Percentiles rank a stretch among this genome's conserved stretches.
These are phyloP conservation scores for Crucihimalaya himalaica DNA, from an alignment of 345 rosid species.

Conservation along the genomic window DNA sequence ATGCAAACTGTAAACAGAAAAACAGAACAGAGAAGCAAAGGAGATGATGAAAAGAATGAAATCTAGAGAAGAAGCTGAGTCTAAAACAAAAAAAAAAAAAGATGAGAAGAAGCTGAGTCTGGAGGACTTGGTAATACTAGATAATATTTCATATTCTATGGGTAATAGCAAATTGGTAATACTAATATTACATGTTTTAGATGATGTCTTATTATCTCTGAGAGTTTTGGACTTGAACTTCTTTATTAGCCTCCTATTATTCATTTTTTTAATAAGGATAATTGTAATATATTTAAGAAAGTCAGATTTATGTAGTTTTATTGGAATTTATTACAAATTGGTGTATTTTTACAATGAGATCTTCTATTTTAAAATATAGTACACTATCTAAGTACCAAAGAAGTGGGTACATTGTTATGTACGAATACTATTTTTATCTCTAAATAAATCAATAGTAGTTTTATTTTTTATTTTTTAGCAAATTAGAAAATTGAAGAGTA, in stretches of 20 bases:
- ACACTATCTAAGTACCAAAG: background rate
- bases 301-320: background rate
- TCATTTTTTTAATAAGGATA: too few relatives aligned
- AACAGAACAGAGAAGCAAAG: constrained; percentile 15
- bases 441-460: background rate
- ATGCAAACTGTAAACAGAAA: background rate
- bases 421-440: background rate
- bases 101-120: too few relatives aligned
- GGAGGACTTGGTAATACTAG: constrained; percentile 11
- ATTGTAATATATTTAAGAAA: background rate
- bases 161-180: too few relatives aligned
- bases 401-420: background rate
- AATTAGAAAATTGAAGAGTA: background rate
- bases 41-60: background rate
- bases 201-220: too few relatives aligned
- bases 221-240: too few relatives aligned
- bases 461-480: background rate
- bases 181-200: too few relatives aligned
- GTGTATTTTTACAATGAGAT: background rate
- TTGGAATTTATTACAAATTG: background rate
- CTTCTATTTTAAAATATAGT: background rate
- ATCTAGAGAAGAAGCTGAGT: constrained; percentile 13
- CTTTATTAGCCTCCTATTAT: too few relatives aligned
- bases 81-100: too few relatives aligned
- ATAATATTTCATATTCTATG: too few relatives aligned